phyloP scores from a whole-genome alignment of 179 eudicot species.

The Amaranthus tricolor region DNA sequence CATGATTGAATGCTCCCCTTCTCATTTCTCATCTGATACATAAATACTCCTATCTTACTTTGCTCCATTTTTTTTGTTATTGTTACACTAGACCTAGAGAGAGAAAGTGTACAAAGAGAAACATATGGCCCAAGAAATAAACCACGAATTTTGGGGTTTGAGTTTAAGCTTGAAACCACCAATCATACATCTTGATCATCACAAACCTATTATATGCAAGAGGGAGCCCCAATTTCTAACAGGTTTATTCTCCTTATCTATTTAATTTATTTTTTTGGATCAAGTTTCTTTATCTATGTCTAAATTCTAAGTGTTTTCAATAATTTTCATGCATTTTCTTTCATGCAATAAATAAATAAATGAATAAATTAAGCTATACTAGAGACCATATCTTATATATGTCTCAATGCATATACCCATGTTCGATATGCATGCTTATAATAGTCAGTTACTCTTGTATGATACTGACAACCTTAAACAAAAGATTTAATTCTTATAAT shows the following conservation, averaged over 20 bases:
- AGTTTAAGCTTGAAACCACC: conserved; percentile 60
- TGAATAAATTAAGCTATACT: no score
- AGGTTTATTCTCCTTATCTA: conserved; percentile 12
- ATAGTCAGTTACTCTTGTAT: no score
- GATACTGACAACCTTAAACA: no score
- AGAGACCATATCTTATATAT: no score
- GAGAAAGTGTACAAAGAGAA: conserved; percentile 12
- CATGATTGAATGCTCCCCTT: conserved; percentile 32
- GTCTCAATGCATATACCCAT: no score
- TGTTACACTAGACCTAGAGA: background rate
- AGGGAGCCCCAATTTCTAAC: conserved; percentile 14
- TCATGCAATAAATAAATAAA: no score
- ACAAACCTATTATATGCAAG: conserved; percentile 11
- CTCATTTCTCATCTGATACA: background rate
- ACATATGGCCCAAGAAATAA: conserved; percentile 33
- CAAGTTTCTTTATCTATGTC: background rate
- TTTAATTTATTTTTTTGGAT: background rate
- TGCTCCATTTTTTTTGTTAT: background rate
- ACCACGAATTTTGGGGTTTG: conserved; percentile 48
- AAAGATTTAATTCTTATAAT: no score
- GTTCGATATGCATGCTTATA: no score
- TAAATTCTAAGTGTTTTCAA: background rate
- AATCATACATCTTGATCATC: conserved; percentile 22
- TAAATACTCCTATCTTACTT: background rate
- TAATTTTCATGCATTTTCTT: background rate